Evolutionary conservation across 768 basidiomycete genomes (phyloP).

Genomic region (Mycena rosella): DNA sequence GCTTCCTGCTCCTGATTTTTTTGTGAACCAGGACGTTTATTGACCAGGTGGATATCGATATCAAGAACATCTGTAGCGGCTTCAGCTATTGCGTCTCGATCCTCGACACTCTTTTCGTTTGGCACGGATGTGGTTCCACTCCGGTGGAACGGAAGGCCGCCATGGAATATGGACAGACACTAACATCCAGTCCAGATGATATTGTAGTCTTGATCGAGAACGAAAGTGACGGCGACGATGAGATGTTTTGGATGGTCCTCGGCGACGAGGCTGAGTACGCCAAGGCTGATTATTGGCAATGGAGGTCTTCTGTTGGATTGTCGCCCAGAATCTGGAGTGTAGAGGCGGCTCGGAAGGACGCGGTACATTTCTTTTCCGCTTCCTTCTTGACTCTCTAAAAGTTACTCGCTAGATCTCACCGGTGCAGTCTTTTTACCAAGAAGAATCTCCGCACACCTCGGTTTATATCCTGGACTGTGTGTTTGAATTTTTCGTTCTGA

Average conservation of each 20-base stretch:
- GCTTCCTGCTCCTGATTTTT: neutral
- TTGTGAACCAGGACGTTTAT: slow-evolving; percentile 12
- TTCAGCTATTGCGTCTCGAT: slow-evolving; percentile 85
- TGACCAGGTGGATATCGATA: slow-evolving; percentile 52
- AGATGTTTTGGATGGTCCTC: slow-evolving; percentile 90
- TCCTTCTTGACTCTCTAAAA: slow-evolving; percentile 20
- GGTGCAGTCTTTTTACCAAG: slow-evolving; percentile 59
- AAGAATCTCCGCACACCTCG: slow-evolving; percentile 53
- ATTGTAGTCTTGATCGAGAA: slow-evolving; percentile 74
- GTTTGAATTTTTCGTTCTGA: slow-evolving; percentile 85
- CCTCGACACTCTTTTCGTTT: slow-evolving; percentile 79
- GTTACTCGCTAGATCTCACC: slow-evolving; percentile 57
- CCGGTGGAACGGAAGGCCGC: slow-evolving; percentile 72
- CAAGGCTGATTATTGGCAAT: slow-evolving; percentile 86
- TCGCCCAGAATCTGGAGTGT: slow-evolving; percentile 75
- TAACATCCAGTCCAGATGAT: slow-evolving; percentile 53
- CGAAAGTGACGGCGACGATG: slow-evolving; percentile 75
- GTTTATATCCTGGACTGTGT: slow-evolving; percentile 81
- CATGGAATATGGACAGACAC: slow-evolving; percentile 65
- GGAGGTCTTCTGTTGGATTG: slow-evolving; percentile 57
- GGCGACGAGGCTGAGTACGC: slow-evolving; percentile 79
- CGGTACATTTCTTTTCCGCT: slow-evolving; percentile 52
- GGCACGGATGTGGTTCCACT: slow-evolving; percentile 83
- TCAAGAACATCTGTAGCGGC: slow-evolving; percentile 84
- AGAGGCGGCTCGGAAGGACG: slow-evolving; percentile 51